Evolutionary conservation across 805 yeast genomes (phyloP).

Genomic region (Yarrowia sp.): DNA sequence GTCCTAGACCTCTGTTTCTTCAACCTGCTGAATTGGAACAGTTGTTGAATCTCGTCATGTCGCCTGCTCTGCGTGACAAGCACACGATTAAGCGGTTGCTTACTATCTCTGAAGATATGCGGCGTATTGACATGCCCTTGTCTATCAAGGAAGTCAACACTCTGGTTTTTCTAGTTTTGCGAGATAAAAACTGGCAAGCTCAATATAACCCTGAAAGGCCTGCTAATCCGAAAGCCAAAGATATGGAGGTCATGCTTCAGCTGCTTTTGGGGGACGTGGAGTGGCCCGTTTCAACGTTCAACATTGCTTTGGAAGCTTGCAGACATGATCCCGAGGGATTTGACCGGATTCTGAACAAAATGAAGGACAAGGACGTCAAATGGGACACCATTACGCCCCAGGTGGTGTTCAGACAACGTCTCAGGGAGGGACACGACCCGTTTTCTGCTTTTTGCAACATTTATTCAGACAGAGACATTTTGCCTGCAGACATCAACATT

Average conservation of each 20-base stretch:
- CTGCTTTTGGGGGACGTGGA: background rate
- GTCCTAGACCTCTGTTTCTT: conserved; percentile 1
- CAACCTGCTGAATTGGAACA: conserved; percentile 31
- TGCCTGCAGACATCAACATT: conserved; percentile 12
- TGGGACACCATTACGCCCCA: conserved; percentile 12
- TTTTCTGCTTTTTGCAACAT: background rate
- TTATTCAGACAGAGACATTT: background rate
- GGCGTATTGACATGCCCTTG: background rate
- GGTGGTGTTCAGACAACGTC: conserved; percentile 1
- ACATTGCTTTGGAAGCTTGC: conserved; percentile 17
- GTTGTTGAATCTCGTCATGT: conserved; percentile 7
- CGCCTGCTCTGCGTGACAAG: conserved; percentile 14
- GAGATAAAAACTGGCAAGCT: conserved; percentile 9
- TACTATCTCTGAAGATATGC: conserved; percentile 15
- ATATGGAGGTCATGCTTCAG: conserved; percentile 6
- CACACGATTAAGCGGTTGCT: conserved; percentile 13
- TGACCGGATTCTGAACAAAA: conserved; percentile 3
- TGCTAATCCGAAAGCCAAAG: background rate
- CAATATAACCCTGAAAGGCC: background rate
- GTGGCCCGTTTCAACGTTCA: conserved; percentile 34
- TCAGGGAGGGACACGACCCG: background rate
- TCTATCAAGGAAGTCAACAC: conserved; percentile 33
- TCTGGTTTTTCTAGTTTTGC: conserved; percentile 9
- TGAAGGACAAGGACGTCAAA: background rate
- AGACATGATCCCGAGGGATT: background rate